Evolutionary conservation across 345 rosid genomes (phyloP), one percentile per base, ranked within the genome.

Genomic region (Lumnitzera littorea): DNA sequence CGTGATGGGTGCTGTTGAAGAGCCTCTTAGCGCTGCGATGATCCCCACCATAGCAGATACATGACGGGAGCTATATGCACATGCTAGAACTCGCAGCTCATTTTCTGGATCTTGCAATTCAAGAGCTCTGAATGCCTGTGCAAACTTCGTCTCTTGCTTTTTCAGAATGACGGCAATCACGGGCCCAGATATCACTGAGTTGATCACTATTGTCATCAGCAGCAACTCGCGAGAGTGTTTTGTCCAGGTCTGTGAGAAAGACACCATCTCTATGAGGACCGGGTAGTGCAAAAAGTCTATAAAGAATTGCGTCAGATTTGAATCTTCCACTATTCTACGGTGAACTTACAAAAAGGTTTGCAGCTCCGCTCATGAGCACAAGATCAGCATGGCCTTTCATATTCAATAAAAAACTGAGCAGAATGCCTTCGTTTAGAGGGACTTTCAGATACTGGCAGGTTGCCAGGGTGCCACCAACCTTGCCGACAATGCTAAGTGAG

Each of bases 31-130:
- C 50, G 95, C 89, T 5, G 82, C 75, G 49, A 78, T 53, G 13
- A 91, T 60, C 15, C 78, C 83, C 12, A 89, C 61, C 11, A 75
- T 68, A 0, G 83, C 88, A 2, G 89, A 73, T 53, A 86, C 82
- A 29, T 89, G 89, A 55, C 96, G 98, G 29, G 91, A 81, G 4
- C 79, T 77, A 5, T 89, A 91, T 14, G 80, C 91, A 46, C 98
- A 89, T 20, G 78, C 70, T 55, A 89, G 62, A 59, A 82, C 55
- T 46, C 98, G 82, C 50, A 89, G 82, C 66, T 91, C 98, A 4
- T 68, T 64, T 31, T 76, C 84, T 0, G 81, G 76, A 25, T 74
- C 68, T 23, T 67, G 77, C 24, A 64, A 60, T 62, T 89, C 92
- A 3, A 91, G 67, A 5, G 83, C 58, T 25, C 75, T 76, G 20